Evolutionary conservation across 768 basidiomycete species (phyloP).

Genomic region (Sutorius australiensis): DNA sequence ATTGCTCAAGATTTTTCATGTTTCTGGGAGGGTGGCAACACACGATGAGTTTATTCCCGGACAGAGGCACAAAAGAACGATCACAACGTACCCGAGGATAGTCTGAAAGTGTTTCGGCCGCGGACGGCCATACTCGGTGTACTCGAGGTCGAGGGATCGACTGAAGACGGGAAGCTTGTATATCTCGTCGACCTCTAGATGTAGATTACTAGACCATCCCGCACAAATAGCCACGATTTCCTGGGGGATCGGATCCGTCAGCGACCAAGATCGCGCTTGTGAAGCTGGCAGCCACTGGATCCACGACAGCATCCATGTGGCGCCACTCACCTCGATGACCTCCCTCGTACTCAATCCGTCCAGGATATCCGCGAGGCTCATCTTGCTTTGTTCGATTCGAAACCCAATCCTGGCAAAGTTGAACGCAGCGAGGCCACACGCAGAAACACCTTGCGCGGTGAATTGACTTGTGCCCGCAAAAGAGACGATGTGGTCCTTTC

Average conservation of each 20-base stretch:
- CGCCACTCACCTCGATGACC: conserved; percentile 23
- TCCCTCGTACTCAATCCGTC: conserved; percentile 20
- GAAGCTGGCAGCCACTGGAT: not conserved
- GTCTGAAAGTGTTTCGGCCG: conserved; percentile 35
- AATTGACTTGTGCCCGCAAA: conserved; percentile 58
- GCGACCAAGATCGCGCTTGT: not conserved
- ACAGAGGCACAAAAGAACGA: not conserved
- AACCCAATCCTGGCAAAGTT: conserved; percentile 58
- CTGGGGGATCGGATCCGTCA: conserved; percentile 31
- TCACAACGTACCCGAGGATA: conserved; percentile 24
- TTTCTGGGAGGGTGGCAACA: conserved; percentile 13
- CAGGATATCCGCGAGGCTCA: conserved; percentile 14
- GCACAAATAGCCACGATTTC: conserved; percentile 55
- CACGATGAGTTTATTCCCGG: not conserved
- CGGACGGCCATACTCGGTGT: conserved; percentile 38
- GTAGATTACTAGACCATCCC: conserved; percentile 48
- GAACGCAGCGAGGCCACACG: conserved; percentile 65
- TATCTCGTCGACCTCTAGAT: conserved; percentile 58
- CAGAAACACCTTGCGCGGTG: conserved; percentile 40
- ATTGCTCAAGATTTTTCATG: conserved; percentile 18
- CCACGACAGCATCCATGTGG: not conserved
- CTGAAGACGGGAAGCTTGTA: conserved; percentile 46
- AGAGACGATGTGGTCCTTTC: conserved; percentile 40
- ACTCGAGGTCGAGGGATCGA: conserved; percentile 33
- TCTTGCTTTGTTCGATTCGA: conserved; percentile 15